These are phyloP conservation scores for Fragaria ananassa DNA, from an alignment of 306 rosid species.

Conservation along the genomic window DNA sequence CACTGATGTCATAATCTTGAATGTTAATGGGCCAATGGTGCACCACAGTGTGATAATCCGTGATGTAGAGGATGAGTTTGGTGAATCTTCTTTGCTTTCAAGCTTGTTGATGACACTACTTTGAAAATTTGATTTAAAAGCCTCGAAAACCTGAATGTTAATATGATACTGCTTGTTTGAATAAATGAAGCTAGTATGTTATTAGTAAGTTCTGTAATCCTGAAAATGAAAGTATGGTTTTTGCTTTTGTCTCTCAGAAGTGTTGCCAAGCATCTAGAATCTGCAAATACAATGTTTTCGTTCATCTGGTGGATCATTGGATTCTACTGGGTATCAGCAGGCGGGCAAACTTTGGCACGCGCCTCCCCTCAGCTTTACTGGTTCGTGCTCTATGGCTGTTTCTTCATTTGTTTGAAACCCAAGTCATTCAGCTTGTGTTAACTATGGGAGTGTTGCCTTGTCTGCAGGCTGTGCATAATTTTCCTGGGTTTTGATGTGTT, in stretches of 20 bases:
- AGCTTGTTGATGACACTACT: neutral
- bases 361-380: constrained; percentile 87
- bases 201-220: neutral
- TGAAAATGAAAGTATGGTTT: neutral
- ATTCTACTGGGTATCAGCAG: constrained; percentile 96
- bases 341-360: constrained; percentile 64
- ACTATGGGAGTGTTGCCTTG: constrained; percentile 27
- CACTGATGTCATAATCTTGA: neutral
- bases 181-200: neutral
- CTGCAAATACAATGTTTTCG: constrained; percentile 94
- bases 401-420: constrained; percentile 15
- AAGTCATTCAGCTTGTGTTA: constrained; percentile 18
- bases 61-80: neutral
- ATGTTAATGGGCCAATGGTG: neutral
- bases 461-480: constrained; percentile 87
- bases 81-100: neutral
- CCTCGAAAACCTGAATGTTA: neutral
- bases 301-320: constrained; percentile 99
- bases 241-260: constrained; percentile 33
- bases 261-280: constrained; percentile 84
- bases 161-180: neutral
- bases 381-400: constrained; percentile 39
- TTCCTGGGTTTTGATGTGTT: constrained; percentile 97
- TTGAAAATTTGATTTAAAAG: neutral
- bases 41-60: neutral